Percentiles rank a stretch among this genome's conserved stretches.
These are phyloP conservation scores for Coemansia aciculifera DNA, from an alignment of 192 early-diverging fungal species.

Conservation along the genomic window DNA sequence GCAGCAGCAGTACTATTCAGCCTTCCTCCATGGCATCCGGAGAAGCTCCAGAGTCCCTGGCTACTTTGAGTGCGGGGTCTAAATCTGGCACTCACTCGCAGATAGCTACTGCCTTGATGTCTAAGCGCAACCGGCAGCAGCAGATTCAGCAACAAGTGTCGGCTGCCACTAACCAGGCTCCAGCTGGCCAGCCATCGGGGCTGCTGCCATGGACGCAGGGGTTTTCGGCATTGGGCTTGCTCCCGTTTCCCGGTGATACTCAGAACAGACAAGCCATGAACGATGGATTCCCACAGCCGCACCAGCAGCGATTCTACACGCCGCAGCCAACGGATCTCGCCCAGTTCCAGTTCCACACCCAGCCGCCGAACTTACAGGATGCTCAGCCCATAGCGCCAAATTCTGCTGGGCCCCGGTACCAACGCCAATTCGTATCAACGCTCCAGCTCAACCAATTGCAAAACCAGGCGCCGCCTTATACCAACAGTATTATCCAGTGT, in stretches of 20 bases:
- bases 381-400: conserved; percentile 14
- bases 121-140: conserved; percentile 20
- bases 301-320: conserved; percentile 21
- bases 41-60: background rate
- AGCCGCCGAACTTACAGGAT: background rate
- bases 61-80: background rate
- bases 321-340: conserved; percentile 40
- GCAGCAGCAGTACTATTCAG: conserved; percentile 1
- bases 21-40: background rate
- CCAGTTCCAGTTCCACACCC: conserved; percentile 31
- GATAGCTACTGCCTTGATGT: conserved; percentile 40
- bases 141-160: conserved; percentile 16
- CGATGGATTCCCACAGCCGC: conserved; percentile 11
- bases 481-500: conserved; percentile 26
- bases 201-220: conserved; percentile 25
- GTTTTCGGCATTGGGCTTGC: conserved; percentile 24
- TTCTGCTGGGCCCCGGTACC: conserved; percentile 11
- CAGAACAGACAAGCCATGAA: conserved; percentile 13
- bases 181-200: conserved; percentile 2
- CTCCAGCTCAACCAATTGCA: conserved; percentile 9
- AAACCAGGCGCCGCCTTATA: background rate
- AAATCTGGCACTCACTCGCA: conserved; percentile 43
- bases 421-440: conserved; percentile 15
- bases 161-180: background rate
- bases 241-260: conserved; percentile 8